Evolutionary conservation across 2,329 filamentous ascomycete species (phyloP), one percentile per base, ranked within the genome.

Genomic region (Lasiodiplodia gonubiensis): DNA sequence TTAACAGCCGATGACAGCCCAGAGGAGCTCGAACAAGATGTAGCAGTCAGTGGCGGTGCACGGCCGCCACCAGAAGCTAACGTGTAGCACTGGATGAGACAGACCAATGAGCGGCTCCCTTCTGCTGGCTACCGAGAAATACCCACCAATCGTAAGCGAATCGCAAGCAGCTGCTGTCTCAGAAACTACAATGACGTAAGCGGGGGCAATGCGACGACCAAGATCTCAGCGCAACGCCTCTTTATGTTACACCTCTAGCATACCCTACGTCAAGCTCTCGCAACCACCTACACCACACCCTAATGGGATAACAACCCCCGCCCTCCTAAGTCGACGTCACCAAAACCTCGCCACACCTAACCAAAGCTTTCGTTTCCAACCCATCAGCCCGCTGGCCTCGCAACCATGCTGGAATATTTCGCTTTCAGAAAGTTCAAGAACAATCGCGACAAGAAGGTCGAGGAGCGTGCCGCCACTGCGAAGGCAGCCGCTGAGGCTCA

Each of bases 361-460:
- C 18, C 18, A 2, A 25, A 25, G 11, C n/a, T 23, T 5, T 3
- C 16, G 4, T 51, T 3, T n/a, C 3, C n/a, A 8, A 30, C 42
- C 12, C 59, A 18, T 63, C 46, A 10, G 8, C 6, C 42, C 6
- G 59, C 18, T 48, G 59, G 27, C 18, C n/a, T 25, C 54, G 54
- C 64, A 30, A 51, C 66, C 48, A 67, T 72, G 66, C 67, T 72
- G 51, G 67, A 83, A 70, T 82, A 82, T 69, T 75, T 84, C 66
- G 81, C 77, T 59, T 76, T 79, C 69, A 76, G 82, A 55, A 80
- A 78, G 66, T 73, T 76, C 66, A 81, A 79, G 70, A 60, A 78
- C 74, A 63, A 61, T 25, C 66, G 66, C 48, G 52, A 73, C 69
- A 60, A 78, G 68, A 71, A 74, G 70, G 64, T 72, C 64, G 67